Evolutionary conservation across 1,139 yeast species (phyloP), one percentile per base, ranked within the genome.

Genomic region (Zygosaccharomyces sapae): DNA sequence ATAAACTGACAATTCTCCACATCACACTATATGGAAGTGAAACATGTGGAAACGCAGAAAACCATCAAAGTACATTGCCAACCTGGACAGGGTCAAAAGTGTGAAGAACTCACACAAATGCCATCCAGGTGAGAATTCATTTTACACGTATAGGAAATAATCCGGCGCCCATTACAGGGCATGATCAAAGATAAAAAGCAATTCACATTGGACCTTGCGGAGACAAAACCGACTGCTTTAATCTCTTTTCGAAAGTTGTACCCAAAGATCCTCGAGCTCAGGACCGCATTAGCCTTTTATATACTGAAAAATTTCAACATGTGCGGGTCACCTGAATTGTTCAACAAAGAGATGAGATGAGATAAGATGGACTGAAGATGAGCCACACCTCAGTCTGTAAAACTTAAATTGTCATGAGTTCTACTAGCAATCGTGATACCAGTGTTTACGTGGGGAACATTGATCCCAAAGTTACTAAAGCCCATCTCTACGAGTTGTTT

Each of bases 391-490:
- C n/a, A 13, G 20, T 6, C 4, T 18, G 37, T 1, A 29, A n/a
- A 3, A 3, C 6, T 10, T 33, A 5, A 7, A 8, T 20, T 12
- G 16, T 7, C 31, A 48, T 48, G 51, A 48, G 43, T 38, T 40
- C 51, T 19, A 18, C 43, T 4, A 45, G 43, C 24, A 43, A 83
- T 59, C 77, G 77, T 44, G 81, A 80, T 35, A 81, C 82, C 1
- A 80, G 95, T 0, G 67, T 90, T 3, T 92, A 88, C 63, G 77
- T 90, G 22, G 97, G 97, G 0, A 88, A 88, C 57, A 69, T 92
- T 7, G 96, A 87, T 55, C 80, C 82, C 2, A 76, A 79, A 42
- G 95, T 81, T 1, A 79, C 80, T 1, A 95, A 86, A 54, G 68
- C 75, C 1, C 58, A 85, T 13, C 66, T 94, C 42, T 87, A 83